Evolutionary conservation across 2,329 filamentous ascomycete species (phyloP), one percentile per base, ranked within the genome.

Genomic region (Ceratocystiopsis minuta): DNA sequence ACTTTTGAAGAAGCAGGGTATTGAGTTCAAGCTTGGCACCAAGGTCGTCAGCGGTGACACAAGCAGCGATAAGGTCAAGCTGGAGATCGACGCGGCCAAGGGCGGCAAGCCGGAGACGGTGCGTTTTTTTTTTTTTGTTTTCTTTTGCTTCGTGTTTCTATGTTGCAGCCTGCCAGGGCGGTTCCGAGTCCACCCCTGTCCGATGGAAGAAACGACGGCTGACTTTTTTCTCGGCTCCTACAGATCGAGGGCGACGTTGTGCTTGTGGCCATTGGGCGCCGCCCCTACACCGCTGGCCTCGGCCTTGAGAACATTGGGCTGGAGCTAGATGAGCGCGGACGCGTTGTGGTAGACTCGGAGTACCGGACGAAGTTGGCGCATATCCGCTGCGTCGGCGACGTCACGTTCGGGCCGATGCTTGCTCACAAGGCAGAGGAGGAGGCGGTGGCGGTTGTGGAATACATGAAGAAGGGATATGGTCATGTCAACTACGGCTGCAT

Each of bases 341-440:
- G 90, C 54, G 72, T 98, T 49, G 82, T 98, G 54, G 95, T 98
- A 59, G 90, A 98, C 70, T 86, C 87, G 54, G 88, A 98, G 65
- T 98, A 94, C 74, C 86, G 90, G 64, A 98, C 90, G 57, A 96
- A 95, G 70, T 68, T 90, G 52, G 83, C 87, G 38, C 90, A 98
- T 68, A 95, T 98, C 61, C 87, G 90, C 54, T 90, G 88, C 55
- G 81, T 96, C 51, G 90, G 90, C 57, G 90, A 96, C 62, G 83
- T 77, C 57, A 98, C 90, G 38, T 98, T 98, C 60, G 90, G 90
- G 11, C 87, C 87, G 56, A 98, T 98, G 90, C 78, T 98, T 56
- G 90, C 90, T 42, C 90, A 98, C 75, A 98, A 98, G 75, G 90
- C 90, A 40, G 90, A 98, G 66, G 90, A 98, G 66, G 90, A 98